phyloP scores from a whole-genome alignment of 257 asterid species.

The Solanum piurae region DNA sequence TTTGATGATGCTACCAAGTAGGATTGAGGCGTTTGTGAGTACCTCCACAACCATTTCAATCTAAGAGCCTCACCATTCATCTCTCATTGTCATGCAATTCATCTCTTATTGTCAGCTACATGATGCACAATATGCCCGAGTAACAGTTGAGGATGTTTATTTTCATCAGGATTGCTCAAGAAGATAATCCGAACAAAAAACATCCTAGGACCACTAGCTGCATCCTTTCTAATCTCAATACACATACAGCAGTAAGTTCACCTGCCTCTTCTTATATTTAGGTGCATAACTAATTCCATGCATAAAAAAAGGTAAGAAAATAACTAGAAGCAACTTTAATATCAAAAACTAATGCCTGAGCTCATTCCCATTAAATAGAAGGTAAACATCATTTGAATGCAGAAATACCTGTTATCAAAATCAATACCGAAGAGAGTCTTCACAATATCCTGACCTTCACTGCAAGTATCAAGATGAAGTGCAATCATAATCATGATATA shows the following conservation, averaged over 20 bases:
- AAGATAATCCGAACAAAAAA: neutral
- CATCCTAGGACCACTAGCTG: neutral
- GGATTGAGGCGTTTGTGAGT: neutral
- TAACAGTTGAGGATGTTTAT: neutral
- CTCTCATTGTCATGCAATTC: neutral
- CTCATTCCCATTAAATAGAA: neutral
- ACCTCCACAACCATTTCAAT: neutral
- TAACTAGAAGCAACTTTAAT: neutral
- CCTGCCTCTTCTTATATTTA: neutral
- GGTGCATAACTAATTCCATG: neutral
- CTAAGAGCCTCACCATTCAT: neutral
- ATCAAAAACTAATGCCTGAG: neutral
- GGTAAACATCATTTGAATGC: neutral
- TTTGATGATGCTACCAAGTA: neutral
- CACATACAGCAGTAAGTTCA: neutral
- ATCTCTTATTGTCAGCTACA: neutral
- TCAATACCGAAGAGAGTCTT: slow-evolving; percentile 83
- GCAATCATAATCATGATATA: neutral
- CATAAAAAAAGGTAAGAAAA: neutral
- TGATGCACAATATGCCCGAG: neutral
- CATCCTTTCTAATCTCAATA: neutral
- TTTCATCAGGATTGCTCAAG: neutral
- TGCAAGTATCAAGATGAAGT: slow-evolving; percentile 24
- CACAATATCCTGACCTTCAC: slow-evolving; percentile 63
- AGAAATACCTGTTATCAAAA: slow-evolving; percentile 79